Conservation (phyloP, 257 asterid species). For the Solanum medicagineum region DNA sequence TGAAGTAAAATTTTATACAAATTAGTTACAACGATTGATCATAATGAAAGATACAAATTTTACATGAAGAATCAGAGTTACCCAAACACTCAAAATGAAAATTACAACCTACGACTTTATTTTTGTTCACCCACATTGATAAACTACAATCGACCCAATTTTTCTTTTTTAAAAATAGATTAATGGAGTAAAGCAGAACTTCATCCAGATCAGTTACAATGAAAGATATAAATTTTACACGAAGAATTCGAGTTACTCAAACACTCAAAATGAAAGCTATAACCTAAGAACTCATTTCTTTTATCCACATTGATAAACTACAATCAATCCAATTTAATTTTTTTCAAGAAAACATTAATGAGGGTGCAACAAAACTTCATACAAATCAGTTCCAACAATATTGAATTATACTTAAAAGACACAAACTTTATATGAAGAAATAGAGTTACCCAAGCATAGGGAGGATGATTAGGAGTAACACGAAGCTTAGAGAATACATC, state of each 20-base stretch:
- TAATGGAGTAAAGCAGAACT: too few relatives aligned
- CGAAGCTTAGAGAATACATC: not conserved
- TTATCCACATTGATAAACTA: not conserved
- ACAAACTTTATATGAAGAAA: not conserved
- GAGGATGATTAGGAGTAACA: not conserved
- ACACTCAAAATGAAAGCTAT: not conserved
- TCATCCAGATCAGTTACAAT: too few relatives aligned
- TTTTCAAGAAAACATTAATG: not conserved
- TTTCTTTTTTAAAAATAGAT: too few relatives aligned
- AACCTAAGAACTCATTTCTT: not conserved
- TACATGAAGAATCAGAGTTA: too few relatives aligned
- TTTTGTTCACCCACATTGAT: not conserved
- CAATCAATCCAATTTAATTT: not conserved
- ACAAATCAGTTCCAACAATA: not conserved
- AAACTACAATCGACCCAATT: too few relatives aligned
- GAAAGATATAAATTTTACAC: too few relatives aligned
- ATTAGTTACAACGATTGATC: too few relatives aligned
- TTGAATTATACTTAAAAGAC: not conserved
- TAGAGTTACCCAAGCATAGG: not conserved
- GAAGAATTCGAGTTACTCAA: not conserved
- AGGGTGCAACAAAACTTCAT: not conserved
- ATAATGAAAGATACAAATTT: too few relatives aligned
- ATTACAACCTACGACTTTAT: not conserved
- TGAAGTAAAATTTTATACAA: too few relatives aligned
- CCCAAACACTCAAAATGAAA: not conserved